phyloP scores from a whole-genome alignment of 768 basidiomycete species.

The Ramaria sp. region DNA sequence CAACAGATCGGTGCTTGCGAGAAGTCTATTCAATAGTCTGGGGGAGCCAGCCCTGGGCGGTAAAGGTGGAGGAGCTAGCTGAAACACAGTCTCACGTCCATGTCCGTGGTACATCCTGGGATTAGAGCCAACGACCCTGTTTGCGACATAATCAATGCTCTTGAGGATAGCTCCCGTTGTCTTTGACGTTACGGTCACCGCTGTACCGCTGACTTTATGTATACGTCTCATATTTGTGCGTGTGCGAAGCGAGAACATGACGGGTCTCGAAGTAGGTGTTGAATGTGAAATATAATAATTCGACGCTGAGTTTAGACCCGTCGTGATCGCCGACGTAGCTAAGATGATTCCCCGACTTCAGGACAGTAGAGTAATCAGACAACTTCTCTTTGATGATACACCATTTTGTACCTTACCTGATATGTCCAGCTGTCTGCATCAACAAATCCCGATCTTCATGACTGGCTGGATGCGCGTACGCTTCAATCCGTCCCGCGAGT shows the following conservation, averaged over 20 bases:
- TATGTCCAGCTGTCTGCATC: conserved; percentile 41
- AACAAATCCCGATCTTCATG: conserved; percentile 66
- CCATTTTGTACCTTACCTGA: conserved; percentile 37
- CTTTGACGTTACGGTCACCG: conserved; percentile 53
- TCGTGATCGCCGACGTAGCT: conserved; percentile 51
- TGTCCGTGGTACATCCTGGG: background rate
- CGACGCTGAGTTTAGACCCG: conserved; percentile 52
- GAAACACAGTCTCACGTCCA: background rate
- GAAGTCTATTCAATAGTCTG: conserved; percentile 28
- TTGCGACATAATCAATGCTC: conserved; percentile 48
- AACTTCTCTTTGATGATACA: background rate
- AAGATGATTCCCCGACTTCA: conserved; percentile 56
- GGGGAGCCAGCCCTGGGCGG: conserved; percentile 1
- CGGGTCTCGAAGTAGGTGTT: conserved; percentile 37
- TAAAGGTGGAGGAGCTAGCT: background rate
- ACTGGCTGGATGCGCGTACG: conserved; percentile 51
- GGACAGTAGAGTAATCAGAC: conserved; percentile 1
- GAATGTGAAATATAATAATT: conserved; percentile 52
- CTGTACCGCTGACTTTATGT: conserved; percentile 55
- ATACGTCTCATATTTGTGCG: conserved; percentile 47
- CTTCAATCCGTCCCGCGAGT: conserved; percentile 28
- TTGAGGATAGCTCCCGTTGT: conserved; percentile 51
- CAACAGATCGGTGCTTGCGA: conserved; percentile 58
- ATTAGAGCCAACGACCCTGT: conserved; percentile 26
- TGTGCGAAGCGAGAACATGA: conserved; percentile 52